Evolutionary conservation across 805 yeast genomes (phyloP).

Genomic region (Saccharomycopsis sp.): DNA sequence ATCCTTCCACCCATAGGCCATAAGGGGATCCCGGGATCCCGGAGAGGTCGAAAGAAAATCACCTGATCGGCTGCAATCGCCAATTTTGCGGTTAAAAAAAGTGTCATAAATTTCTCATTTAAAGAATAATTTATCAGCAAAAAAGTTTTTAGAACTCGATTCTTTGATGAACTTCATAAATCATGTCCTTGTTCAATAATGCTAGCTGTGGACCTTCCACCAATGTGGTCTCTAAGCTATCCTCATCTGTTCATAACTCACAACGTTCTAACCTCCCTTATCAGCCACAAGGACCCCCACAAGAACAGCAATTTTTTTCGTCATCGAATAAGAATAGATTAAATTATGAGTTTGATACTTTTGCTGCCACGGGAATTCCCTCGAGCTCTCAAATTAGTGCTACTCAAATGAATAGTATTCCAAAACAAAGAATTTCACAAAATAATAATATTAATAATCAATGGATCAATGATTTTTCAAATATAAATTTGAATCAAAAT

Average conservation of each 20-base stretch:
- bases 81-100: no score
- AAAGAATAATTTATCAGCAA: no score
- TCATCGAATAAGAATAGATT: not conserved
- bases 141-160: no score
- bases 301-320: not conserved
- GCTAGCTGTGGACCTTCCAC: not conserved
- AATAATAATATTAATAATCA: no score
- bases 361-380: not conserved
- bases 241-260: not conserved
- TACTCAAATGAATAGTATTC: not conserved
- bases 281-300: not conserved
- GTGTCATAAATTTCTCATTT: no score
- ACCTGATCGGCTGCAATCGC: no score
- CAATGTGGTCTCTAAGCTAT: not conserved
- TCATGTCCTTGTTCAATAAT: not conserved
- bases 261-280: not conserved
- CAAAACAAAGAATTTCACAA: no score
- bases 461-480: no score
- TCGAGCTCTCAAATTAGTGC: not conserved
- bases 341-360: not conserved
- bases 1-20: not conserved
- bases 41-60: not conserved
- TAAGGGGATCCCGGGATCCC: not conserved
- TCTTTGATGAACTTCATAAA: no score
- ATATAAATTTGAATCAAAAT: no score